Evolutionary conservation across 208 protist genomes (phyloP), one percentile per base, ranked within the genome.

Genomic region (Acanthamoeba royreba): DNA sequence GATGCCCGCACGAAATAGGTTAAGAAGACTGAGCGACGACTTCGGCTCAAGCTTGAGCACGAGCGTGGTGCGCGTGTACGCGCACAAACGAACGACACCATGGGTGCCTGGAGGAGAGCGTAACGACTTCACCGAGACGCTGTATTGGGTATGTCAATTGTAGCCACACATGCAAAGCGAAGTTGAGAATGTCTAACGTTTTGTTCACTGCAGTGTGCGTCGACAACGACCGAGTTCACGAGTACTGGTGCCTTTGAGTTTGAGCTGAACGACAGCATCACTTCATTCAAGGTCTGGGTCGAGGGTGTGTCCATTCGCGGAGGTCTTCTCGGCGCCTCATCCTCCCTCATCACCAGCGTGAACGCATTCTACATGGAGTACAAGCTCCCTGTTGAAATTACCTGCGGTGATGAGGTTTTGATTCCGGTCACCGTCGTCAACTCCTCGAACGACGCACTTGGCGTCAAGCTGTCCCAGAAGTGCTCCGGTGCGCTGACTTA

Each of bases 311-410:
- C 33, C 69, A 22, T 81, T 49, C 47, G 40, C 3, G 46, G 88
- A 4, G 31, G 28, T 15, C 28, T 13, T 92, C 79, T 49, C 55
- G 22, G 25, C 88, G 35, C 55, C 66, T 31, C 40, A 11, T 46
- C 55, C 83, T 63, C 25, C 31, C 11, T 85, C 5, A 22, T 53
- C 1, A 72, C 35, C 2, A 92, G 79, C 40, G 40, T 61, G 35
- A 93, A 93, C 11, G 42, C 91, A 0, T 93, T 93, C 77, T 93
- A 93, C 33, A 31, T 92, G 42, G 91, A 93, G 52, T 66, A 55
- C 22, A 93, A 89, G 33, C 63, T 93, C 9, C 91, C 91, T 31
- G 25, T 93, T 31, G 91, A 93, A n/a, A 33, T 93, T 22, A 81
- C 38, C 40, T 31, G 40, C 31, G 69, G 69, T 5, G 69, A 81